Evolutionary conservation across 2,329 filamentous ascomycete genomes (phyloP), one percentile per base, ranked within the genome.

Genomic region (Cephalotrichum gorgonifer): DNA sequence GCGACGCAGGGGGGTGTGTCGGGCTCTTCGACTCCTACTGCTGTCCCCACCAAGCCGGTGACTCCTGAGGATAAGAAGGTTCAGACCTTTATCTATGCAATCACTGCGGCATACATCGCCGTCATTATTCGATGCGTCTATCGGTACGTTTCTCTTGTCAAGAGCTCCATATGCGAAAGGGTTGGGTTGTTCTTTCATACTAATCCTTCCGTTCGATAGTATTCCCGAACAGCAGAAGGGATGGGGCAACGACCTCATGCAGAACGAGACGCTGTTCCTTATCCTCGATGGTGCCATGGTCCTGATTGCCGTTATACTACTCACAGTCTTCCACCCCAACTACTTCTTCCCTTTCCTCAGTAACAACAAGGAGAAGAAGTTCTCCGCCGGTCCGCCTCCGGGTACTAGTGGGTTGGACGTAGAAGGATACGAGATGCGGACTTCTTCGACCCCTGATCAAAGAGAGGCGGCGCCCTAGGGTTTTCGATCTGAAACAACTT

Each of bases 171-270:
- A 6, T 12, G 14, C 3, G 5, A 25, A 27, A 15, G n/a, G 6
- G 28, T 4, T 6, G 38, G n/a, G n/a, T n/a, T n/a, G n/a, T n/a
- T n/a, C 26, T 7, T 7, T 27, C 15, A 41, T 28, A 14, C 44
- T 17, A 27, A 20, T 22, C 7, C 12, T 51, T 28, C 45, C 48
- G 39, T 8, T 38, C 35, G 44, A 22, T 28, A 50, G 44, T 38
- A 49, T 52, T 22, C 50, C 43, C 17, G 51, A 52, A 42, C 53
- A 50, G 50, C 49, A 30, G 15, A 26, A 22, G 15, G 53, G 53
- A 27, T 54, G 53, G 53, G 53, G 49, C 22, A 52, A 46, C 35
- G 48, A 49, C 15, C 46, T 54, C 30, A 53, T 54, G 51, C 54
- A 51, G 25, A 50, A 53, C 42, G 54, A 55, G 39, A 46, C 50